Conservation (phyloP, 305 asterid species). For the Fraxinus floribunda region DNA sequence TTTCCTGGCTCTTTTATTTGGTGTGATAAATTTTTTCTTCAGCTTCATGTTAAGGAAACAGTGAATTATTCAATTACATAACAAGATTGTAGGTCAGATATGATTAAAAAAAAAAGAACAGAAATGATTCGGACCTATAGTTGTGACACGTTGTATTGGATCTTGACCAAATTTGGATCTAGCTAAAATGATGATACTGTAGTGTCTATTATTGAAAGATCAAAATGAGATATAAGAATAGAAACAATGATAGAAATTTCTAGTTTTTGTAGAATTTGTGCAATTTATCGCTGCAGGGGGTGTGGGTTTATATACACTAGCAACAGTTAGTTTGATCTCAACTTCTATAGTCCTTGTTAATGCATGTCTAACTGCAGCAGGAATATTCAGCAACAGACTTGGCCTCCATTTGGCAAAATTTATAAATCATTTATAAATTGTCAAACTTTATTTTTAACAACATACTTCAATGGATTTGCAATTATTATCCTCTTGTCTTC, state of each 20-base stretch:
- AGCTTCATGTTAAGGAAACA: not conserved
- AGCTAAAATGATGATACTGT: not conserved
- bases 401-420: not conserved
- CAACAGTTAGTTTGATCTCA: not conserved
- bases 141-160: not conserved
- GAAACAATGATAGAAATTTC: not conserved
- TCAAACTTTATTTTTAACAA: not conserved
- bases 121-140: not conserved
- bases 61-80: not conserved
- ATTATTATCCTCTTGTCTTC: not conserved
- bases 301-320: not conserved
- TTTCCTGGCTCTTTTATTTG: not conserved
- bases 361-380: not conserved
- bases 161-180: slow-evolving; percentile 3
- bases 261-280: not conserved
- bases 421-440: not conserved
- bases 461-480: not conserved
- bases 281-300: not conserved
- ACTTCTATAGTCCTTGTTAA: not conserved
- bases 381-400: not conserved
- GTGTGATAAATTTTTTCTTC: not conserved
- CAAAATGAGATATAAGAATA: not conserved
- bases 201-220: not conserved
- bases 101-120: not conserved
- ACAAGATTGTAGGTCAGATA: not conserved